Evolutionary conservation across 2,329 filamentous ascomycete species (phyloP).

Genomic region (Alternaria triticimaculans): DNA sequence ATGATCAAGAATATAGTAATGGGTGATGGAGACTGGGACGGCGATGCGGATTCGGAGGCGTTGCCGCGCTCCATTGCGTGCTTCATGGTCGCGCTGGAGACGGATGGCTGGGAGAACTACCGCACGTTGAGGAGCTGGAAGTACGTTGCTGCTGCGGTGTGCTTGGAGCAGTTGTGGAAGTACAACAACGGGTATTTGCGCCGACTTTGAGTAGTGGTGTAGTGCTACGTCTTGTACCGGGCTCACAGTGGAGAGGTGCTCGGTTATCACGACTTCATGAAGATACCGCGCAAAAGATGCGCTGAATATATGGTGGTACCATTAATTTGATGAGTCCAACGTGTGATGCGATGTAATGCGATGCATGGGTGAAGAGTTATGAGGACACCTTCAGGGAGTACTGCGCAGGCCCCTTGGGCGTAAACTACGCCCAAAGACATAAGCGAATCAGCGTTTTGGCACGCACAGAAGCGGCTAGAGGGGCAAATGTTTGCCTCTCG

Average conservation of each 20-base stretch:
- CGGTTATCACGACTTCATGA: neutral
- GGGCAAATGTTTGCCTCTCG: neutral
- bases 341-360: neutral
- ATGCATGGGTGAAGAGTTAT: neutral
- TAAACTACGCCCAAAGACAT: neutral
- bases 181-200: constrained; percentile 18
- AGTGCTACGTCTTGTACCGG: neutral
- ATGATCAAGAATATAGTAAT: constrained; percentile 54
- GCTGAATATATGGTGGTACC: neutral
- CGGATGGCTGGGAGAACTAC: constrained; percentile 35
- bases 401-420: neutral
- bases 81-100: constrained; percentile 52
- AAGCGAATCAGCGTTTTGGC: neutral
- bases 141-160: constrained; percentile 60
- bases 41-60: constrained; percentile 44
- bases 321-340: neutral
- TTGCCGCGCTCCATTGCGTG: constrained; percentile 60
- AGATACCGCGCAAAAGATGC: neutral
- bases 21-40: constrained; percentile 41
- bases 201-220: constrained; percentile 16
- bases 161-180: constrained; percentile 57
- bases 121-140: constrained; percentile 57
- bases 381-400: neutral
- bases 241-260: neutral
- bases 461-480: neutral